A percentile compares a stretch with the other conserved stretches of the same genome.
Evolutionary conservation across 106 monocot species (phyloP).

Genomic region (Dendrobium catenatum): DNA sequence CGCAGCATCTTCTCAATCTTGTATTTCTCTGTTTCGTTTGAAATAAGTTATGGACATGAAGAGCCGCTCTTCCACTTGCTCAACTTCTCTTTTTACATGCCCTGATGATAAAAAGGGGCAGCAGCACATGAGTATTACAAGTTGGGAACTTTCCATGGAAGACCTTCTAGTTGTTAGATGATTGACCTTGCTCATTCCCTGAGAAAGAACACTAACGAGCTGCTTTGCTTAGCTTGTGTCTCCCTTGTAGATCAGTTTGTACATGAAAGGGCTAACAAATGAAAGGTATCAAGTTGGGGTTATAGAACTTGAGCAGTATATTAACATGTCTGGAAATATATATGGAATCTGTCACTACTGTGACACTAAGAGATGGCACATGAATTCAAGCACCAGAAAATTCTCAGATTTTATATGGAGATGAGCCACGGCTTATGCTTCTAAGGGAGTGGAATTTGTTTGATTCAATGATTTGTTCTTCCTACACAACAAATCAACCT

Average conservation of each 20-base stretch:
- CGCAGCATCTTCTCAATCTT: too few species aligned
- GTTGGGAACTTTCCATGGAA: slow-evolving; percentile 89
- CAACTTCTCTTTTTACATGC: too few species aligned
- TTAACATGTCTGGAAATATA: slow-evolving; percentile 68
- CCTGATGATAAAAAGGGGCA: too few species aligned
- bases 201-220: slow-evolving; percentile 77
- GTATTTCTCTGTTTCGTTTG: too few species aligned
- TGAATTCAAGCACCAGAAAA: too few species aligned
- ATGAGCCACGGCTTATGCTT: too few species aligned
- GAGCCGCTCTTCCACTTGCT: too few species aligned
- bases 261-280: slow-evolving; percentile 71
- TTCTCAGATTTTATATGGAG: too few species aligned
- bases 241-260: slow-evolving; percentile 89
- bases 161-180: slow-evolving; percentile 72
- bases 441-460: too few species aligned
- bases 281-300: slow-evolving; percentile 72
- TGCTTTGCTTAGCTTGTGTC: slow-evolving; percentile 86
- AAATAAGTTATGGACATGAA: too few species aligned
- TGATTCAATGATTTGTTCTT: too few species aligned
- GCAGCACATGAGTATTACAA: slow-evolving; percentile 47
- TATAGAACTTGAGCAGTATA: background rate
- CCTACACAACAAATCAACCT: too few species aligned
- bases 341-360: slow-evolving; percentile 33
- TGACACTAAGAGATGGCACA: slow-evolving; percentile 87
- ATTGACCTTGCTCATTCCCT: slow-evolving; percentile 75